Evolutionary conservation across 2,329 filamentous ascomycete genomes (phyloP), one percentile per base, ranked within the genome.

Genomic region (Aspergillus awamori): DNA sequence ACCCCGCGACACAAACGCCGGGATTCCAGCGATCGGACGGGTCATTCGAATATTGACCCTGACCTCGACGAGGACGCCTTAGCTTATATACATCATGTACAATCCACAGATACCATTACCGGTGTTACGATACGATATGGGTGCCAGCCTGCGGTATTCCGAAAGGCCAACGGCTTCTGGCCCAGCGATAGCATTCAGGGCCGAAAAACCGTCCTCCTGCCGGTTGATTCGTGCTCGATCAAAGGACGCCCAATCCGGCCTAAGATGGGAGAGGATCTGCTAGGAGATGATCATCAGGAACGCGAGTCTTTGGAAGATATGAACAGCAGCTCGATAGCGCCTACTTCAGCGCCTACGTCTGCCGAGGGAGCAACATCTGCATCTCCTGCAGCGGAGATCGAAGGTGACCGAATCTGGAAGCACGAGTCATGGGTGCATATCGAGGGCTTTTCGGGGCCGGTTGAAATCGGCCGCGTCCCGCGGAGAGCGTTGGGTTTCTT

Each of bases 111-210:
- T 77, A 98, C 93, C 1, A 88, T 98, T 68, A 93, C 93, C 1
- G 94, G 95, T 2, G 88, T 99, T 54, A 90, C 95, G 56, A 88
- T 99, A 66, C 91, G 89, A 69, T 99, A 96, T 77, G 89, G 91
- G 69, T 98, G 94, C 74, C 87, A 91, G 64, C 88, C 93, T 59
- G 89, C 93, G 52, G 85, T 90, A 2, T 88, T 99, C 66, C 86
- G 92, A 61, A 95, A 91, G 74, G 88, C 92, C 41, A 99, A 99
- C 74, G 87, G 95, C 10, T 87, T 99, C 71, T 99, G 95, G 95
- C 92, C 93, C 6, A 92, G 93, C 65, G 95, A 98, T 73, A 92
- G 87, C 64, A 89, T 98, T 38, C 94, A 97, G 74, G 87, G 88
- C 52, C 88, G 93, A 61, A 91, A 91, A 70, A 89, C 87, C 65